A percentile compares a stretch with the other conserved stretches of the same genome.
Conservation (phyloP, 1,284 basidiomycete genomes). For the Schizophyllum commune region DNA sequence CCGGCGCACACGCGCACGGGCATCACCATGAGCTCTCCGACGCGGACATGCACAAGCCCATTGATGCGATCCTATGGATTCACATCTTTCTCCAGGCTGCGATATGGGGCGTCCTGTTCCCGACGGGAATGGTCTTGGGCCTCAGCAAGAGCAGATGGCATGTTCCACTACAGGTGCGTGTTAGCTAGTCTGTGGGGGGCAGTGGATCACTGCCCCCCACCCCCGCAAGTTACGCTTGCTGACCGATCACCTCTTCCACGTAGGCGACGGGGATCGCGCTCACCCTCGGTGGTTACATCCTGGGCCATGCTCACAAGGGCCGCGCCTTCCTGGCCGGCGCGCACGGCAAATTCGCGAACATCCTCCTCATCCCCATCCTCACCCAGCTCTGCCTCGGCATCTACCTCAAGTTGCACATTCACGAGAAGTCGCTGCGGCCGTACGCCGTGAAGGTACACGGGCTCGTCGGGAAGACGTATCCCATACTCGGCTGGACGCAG, state of each 20-base stretch:
- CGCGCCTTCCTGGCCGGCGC: conserved; percentile 63
- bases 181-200: neutral
- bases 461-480: conserved; percentile 79
- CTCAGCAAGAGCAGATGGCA: conserved; percentile 77
- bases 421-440: conserved; percentile 72
- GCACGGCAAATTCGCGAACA: conserved; percentile 65
- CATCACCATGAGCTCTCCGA: conserved; percentile 56
- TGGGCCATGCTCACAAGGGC: conserved; percentile 79
- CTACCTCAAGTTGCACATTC: conserved; percentile 90
- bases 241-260: conserved; percentile 9
- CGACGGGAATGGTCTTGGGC: conserved; percentile 83
- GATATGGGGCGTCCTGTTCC: conserved; percentile 81
- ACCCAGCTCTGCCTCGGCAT: conserved; percentile 72
- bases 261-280: conserved; percentile 64
- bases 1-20: conserved; percentile 38
- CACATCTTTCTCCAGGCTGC: conserved; percentile 71
- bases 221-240: neutral
- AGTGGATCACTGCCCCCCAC: neutral
- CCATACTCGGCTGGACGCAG: conserved; percentile 84
- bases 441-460: conserved; percentile 73
- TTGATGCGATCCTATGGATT: conserved; percentile 73
- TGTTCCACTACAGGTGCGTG: conserved; percentile 71
- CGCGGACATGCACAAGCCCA: conserved; percentile 58
- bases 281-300: conserved; percentile 62
- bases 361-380: conserved; percentile 60